Conservation (phyloP, 2,329 filamentous ascomycete genomes). For the Tolypocladium tundrense region DNA sequence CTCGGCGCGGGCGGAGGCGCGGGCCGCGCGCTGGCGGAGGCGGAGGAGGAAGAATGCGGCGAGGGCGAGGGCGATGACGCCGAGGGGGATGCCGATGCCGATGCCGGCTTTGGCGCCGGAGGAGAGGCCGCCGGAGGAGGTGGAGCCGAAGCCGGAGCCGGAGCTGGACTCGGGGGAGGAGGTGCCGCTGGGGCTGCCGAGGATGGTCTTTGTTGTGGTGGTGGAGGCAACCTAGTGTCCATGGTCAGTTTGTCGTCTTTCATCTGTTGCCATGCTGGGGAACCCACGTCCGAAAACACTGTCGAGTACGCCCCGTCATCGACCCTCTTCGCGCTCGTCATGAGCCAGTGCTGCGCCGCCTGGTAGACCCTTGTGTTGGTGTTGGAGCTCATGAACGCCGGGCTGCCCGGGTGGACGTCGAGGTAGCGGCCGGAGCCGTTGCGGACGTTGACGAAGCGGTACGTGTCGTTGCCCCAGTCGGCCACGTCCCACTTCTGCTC, state of each 20-base stretch:
- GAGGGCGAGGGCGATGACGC: constrained; percentile 12
- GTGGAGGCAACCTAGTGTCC: constrained; percentile 1
- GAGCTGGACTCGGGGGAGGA: constrained; percentile 1
- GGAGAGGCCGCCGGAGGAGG: constrained; percentile 10
- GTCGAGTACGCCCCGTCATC: constrained; percentile 23
- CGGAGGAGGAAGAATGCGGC: constrained; percentile 15
- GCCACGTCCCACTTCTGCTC: constrained; percentile 23
- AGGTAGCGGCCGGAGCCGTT: constrained; percentile 22
- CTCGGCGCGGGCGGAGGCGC: neutral
- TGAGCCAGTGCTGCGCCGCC: constrained; percentile 22
- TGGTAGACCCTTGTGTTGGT: constrained; percentile 12
- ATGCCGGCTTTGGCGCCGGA: constrained; percentile 19
- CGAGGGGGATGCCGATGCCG: constrained; percentile 17
- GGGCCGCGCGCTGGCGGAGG: constrained; percentile 6
- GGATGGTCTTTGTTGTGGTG: neutral
- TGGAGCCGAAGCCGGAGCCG: neutral
- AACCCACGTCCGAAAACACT: constrained; percentile 15
- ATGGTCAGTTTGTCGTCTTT: neutral
- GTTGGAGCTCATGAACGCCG: constrained; percentile 19
- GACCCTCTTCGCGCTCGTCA: constrained; percentile 18
- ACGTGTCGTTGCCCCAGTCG: constrained; percentile 17
- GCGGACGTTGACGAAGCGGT: constrained; percentile 17
- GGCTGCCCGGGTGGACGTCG: constrained; percentile 20
- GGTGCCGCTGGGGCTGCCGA: neutral
- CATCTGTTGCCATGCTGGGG: neutral